Evolutionary conservation across 164 flowering plant genomes (phyloP).

Genomic region (Kalanchoe fedtschenkoi): DNA sequence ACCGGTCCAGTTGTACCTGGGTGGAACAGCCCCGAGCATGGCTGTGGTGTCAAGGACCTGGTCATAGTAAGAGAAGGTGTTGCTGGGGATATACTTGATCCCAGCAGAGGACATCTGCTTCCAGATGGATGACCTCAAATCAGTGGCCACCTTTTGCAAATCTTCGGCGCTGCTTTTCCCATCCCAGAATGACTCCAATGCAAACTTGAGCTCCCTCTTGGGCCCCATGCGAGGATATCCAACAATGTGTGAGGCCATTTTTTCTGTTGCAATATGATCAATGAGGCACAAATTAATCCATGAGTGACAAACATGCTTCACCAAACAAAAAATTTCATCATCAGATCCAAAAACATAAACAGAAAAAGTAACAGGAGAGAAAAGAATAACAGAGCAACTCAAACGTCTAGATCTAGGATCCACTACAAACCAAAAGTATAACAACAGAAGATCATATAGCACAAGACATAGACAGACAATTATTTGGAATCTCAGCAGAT

Average conservation of each 20-base stretch:
- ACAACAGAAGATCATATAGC: too few species aligned
- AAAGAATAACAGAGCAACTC: too few species aligned
- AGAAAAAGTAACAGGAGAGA: too few species aligned
- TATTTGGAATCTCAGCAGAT: not conserved
- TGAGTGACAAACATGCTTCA: not conserved
- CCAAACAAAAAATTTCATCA: not conserved
- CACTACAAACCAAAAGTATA: not conserved
- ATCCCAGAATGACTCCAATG: constrained; percentile 88
- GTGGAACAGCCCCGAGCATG: constrained; percentile 75
- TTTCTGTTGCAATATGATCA: not conserved
- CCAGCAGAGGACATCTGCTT: constrained; percentile 75
- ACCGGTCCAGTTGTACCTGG: constrained; percentile 63
- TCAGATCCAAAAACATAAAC: not conserved
- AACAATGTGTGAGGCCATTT: constrained; percentile 87
- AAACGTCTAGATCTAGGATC: not conserved
- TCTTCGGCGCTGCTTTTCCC: constrained; percentile 66
- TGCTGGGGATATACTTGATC: constrained; percentile 76
- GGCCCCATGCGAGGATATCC: constrained; percentile 92
- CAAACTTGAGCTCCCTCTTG: constrained; percentile 85
- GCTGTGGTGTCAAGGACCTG: constrained; percentile 77
- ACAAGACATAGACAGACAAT: too few species aligned
- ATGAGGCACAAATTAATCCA: not conserved
- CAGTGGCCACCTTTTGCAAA: constrained; percentile 59
- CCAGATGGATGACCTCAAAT: constrained; percentile 69
- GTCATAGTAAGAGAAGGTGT: constrained; percentile 74